These are phyloP conservation scores for Backusella macrospora DNA, from an alignment of 192 early-diverging fungal genomes.

Conservation along the genomic window DNA sequence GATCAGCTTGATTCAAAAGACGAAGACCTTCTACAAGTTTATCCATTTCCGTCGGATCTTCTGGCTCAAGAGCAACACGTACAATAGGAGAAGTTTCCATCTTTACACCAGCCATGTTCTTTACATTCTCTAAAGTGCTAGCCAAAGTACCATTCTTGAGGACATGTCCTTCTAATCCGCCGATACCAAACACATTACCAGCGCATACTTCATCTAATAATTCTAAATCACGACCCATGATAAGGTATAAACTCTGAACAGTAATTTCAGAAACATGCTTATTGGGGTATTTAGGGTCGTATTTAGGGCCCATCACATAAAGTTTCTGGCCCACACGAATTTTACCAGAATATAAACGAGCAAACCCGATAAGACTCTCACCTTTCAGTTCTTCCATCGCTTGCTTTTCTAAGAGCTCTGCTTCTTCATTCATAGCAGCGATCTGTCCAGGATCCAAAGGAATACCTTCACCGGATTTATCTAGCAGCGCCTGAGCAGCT, in stretches of 20 bases:
- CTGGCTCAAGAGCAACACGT: slow-evolving; percentile 93
- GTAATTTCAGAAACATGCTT: slow-evolving; percentile 70
- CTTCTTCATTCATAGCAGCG: slow-evolving; percentile 37
- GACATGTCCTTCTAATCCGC: slow-evolving; percentile 84
- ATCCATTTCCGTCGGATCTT: slow-evolving; percentile 85
- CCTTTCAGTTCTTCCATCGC: slow-evolving; percentile 39
- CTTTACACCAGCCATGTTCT: slow-evolving; percentile 75
- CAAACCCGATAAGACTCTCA: slow-evolving; percentile 89
- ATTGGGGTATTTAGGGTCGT: slow-evolving; percentile 65
- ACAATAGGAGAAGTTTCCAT: slow-evolving; percentile 85
- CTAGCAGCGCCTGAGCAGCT: slow-evolving; percentile 27
- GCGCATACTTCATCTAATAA: slow-evolving; percentile 83
- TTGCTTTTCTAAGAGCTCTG: slow-evolving; percentile 44
- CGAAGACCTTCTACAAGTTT: slow-evolving; percentile 85
- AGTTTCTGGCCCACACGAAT: slow-evolving; percentile 84
- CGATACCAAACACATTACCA: slow-evolving; percentile 96
- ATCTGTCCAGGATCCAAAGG: slow-evolving; percentile 18
- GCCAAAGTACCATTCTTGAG: slow-evolving; percentile 93
- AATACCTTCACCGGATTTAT: slow-evolving; percentile 36
- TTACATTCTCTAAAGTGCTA: slow-evolving; percentile 63
- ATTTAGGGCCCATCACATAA: slow-evolving; percentile 94
- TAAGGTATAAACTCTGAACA: slow-evolving; percentile 82
- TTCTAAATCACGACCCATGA: slow-evolving; percentile 97
- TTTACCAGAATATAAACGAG: slow-evolving; percentile 91
- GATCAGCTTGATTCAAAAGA: slow-evolving; percentile 93